phyloP scores from a whole-genome alignment of 1,284 basidiomycete genomes.

The Pholiota adiposa region DNA sequence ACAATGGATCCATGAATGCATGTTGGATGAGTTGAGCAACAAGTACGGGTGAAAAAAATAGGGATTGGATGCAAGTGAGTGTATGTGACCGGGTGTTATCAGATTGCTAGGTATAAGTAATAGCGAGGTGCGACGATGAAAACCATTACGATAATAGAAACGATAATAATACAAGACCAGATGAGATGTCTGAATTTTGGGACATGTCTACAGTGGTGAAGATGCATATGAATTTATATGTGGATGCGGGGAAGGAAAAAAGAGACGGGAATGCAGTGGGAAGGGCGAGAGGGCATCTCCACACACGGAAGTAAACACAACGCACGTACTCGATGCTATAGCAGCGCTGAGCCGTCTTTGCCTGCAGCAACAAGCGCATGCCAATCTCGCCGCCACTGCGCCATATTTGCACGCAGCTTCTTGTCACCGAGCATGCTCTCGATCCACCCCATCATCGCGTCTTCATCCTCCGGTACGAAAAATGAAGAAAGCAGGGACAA shows the following conservation, averaged over 20 bases:
- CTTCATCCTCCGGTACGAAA: constrained; percentile 90
- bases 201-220: background rate
- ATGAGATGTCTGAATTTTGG: background rate
- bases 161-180: constrained; percentile 4
- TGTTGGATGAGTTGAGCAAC: background rate
- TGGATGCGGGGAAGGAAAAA: background rate
- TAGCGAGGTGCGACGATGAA: background rate
- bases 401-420: constrained; percentile 73
- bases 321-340: constrained; percentile 42
- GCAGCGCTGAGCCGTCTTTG: constrained; percentile 63
- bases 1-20: background rate
- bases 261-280: background rate
- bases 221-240: background rate
- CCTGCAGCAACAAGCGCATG: constrained; percentile 65
- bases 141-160: background rate
- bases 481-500: constrained; percentile 88
- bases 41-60: background rate
- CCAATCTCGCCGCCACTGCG: constrained; percentile 77
- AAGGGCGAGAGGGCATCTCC: background rate
- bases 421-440: constrained; percentile 71
- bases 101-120: constrained; percentile 2
- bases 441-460: constrained; percentile 82
- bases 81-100: background rate
- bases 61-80: background rate
- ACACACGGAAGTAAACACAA: too few species aligned